Percentiles rank a stretch among this genome's conserved stretches.
Evolutionary conservation across 108 stramenopile species (phyloP).

Genomic region (Chaetoceros muelleri): DNA sequence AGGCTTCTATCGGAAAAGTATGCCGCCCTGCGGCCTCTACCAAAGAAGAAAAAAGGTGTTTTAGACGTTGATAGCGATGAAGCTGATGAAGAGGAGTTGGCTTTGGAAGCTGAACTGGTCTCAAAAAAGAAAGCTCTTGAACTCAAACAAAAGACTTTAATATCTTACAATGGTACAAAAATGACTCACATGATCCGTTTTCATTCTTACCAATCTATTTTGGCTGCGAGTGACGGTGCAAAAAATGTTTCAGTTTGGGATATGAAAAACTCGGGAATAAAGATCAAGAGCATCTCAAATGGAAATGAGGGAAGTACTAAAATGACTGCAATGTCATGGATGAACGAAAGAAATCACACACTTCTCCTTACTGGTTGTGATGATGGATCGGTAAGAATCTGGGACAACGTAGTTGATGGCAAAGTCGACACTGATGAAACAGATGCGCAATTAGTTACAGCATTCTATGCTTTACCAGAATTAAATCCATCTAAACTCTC

Average conservation of each 20-base stretch:
- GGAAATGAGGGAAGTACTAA: slow-evolving; percentile 50
- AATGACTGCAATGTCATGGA: slow-evolving; percentile 86
- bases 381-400: slow-evolving; percentile 87
- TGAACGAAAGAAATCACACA: slow-evolving; percentile 67
- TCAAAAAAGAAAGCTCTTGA: slow-evolving; percentile 46
- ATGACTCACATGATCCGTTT: slow-evolving; percentile 78
- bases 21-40: slow-evolving; percentile 37
- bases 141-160: slow-evolving; percentile 49
- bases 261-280: slow-evolving; percentile 33
- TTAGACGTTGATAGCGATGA: slow-evolving; percentile 6
- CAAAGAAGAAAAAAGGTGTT: slow-evolving; percentile 16
- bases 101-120: slow-evolving; percentile 28
- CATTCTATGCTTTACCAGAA: slow-evolving; percentile 82
- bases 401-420: slow-evolving; percentile 60
- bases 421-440: slow-evolving; percentile 32
- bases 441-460: slow-evolving; percentile 53
- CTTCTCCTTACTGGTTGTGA: slow-evolving; percentile 83
- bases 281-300: slow-evolving; percentile 40
- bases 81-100: slow-evolving; percentile 23
- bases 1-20: slow-evolving; percentile 43
- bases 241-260: slow-evolving; percentile 82
- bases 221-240: slow-evolving; percentile 71
- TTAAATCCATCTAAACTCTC: slow-evolving; percentile 41
- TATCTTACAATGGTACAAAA: slow-evolving; percentile 50
- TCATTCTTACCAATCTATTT: slow-evolving; percentile 86